Evolutionary conservation across 1,139 yeast species (phyloP).

Genomic region (Debaryomyces sp.): DNA sequence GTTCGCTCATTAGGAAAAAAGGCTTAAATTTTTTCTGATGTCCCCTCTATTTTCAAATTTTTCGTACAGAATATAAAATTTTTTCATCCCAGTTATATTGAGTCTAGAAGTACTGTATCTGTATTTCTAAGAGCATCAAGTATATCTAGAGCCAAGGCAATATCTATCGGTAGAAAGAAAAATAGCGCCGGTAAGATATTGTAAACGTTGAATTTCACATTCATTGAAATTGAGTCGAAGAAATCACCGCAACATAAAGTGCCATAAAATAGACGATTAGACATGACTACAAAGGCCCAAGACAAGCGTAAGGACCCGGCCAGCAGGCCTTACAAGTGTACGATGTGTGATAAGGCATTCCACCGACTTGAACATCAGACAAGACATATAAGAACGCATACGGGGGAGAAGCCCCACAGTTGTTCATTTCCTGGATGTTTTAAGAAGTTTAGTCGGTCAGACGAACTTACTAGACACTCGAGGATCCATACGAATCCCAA

Average conservation of each 20-base stretch:
- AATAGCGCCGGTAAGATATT: neutral
- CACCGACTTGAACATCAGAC: conserved; percentile 93
- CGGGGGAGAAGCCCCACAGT: conserved; percentile 93
- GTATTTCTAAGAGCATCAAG: neutral
- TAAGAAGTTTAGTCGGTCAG: conserved; percentile 83
- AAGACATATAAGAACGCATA: conserved; percentile 90
- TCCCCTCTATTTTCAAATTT: conserved; percentile 4
- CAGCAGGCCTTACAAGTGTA: conserved; percentile 82
- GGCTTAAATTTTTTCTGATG: conserved; percentile 1
- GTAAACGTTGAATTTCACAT: neutral
- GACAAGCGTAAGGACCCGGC: conserved; percentile 27
- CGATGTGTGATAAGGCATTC: conserved; percentile 88
- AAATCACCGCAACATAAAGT: neutral
- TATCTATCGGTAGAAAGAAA: neutral
- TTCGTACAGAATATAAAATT: neutral
- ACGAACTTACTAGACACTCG: conserved; percentile 87
- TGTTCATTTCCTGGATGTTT: conserved; percentile 87
- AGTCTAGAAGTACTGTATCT: neutral
- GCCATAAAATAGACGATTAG: neutral
- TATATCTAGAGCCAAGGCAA: neutral
- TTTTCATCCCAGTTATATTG: neutral
- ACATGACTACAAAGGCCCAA: conserved; percentile 11
- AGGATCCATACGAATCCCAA: conserved; percentile 85
- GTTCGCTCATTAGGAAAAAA: conserved; percentile 1
- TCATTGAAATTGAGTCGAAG: conserved; percentile 6